These are phyloP conservation scores for Hypoxylon lienhwacheense DNA, from an alignment of 495 filamentous ascomycete species.

Conservation along the genomic window DNA sequence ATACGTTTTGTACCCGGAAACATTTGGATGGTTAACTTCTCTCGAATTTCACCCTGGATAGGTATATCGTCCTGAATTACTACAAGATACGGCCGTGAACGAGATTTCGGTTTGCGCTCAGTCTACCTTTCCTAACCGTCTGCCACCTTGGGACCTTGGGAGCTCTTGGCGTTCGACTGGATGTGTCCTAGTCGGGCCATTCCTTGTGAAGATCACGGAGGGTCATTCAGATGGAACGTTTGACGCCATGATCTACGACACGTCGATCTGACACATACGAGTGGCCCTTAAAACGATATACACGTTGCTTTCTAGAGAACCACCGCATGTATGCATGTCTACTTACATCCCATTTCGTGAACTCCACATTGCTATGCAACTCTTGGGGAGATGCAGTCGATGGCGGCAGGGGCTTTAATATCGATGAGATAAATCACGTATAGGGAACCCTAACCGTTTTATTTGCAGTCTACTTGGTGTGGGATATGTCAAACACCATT, in stretches of 20 bases:
- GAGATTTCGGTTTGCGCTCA: too few species aligned
- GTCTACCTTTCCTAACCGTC: too few species aligned
- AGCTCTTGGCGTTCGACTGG: background rate
- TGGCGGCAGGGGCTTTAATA: background rate
- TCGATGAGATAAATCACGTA: constrained; percentile 18
- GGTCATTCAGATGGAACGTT: constrained; percentile 41
- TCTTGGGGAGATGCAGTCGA: constrained; percentile 3
- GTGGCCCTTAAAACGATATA: constrained; percentile 37
- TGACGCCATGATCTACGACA: constrained; percentile 47
- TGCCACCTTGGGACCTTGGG: too few species aligned
- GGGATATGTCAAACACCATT: constrained; percentile 38
- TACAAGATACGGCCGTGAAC: too few species aligned
- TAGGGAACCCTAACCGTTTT: background rate
- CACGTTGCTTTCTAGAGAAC: constrained; percentile 27
- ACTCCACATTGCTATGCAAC: constrained; percentile 7
- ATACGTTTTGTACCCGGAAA: too few species aligned
- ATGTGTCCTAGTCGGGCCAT: constrained; percentile 21
- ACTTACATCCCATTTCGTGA: constrained; percentile 6
- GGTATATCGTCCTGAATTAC: too few species aligned
- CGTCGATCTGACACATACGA: constrained; percentile 40
- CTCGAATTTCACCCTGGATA: too few species aligned
- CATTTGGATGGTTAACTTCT: too few species aligned
- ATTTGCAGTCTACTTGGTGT: background rate
- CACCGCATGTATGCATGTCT: background rate
- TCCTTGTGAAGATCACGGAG: constrained; percentile 43